Conservation (phyloP, 371 early-diverging fungal species). For the Mortierella sp. region DNA sequence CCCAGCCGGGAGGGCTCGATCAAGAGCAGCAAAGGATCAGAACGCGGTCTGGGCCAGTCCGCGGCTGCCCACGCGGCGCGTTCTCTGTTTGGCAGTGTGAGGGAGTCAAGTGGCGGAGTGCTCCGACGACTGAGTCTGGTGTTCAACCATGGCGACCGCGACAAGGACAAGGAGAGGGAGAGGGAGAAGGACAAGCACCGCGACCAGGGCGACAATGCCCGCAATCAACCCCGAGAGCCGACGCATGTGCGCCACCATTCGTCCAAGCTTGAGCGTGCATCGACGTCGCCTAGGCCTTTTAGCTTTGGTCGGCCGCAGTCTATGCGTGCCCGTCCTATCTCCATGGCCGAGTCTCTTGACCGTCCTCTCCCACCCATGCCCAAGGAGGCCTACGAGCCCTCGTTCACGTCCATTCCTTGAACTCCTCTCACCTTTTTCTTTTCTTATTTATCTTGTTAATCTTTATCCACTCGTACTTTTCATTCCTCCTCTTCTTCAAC, state of each 20-base stretch:
- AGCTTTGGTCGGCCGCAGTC: slow-evolving; percentile 52
- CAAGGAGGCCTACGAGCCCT: slow-evolving; percentile 50
- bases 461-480: neutral
- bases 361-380: slow-evolving; percentile 57
- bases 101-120: slow-evolving; percentile 56
- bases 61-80: slow-evolving; percentile 56
- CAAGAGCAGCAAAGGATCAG: slow-evolving; percentile 53
- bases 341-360: slow-evolving; percentile 54
- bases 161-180: slow-evolving; percentile 52
- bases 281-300: slow-evolving; percentile 44
- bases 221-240: slow-evolving; percentile 11
- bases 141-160: slow-evolving; percentile 46
- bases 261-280: slow-evolving; percentile 48
- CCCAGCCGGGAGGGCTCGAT: slow-evolving; percentile 53
- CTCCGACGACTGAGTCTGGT: slow-evolving; percentile 51
- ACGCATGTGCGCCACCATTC: slow-evolving; percentile 42
- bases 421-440: neutral
- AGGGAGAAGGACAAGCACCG: slow-evolving; percentile 37
- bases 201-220: neutral
- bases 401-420: slow-evolving; percentile 51
- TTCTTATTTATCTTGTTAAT: slow-evolving; percentile 4
- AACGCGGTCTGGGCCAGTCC: slow-evolving; percentile 45
- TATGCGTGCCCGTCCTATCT: slow-evolving; percentile 50
- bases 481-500: neutral
- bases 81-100: slow-evolving; percentile 56